These are phyloP conservation scores for Russula sp. DNA, from an alignment of 768 basidiomycete genomes.

Conservation along the genomic window DNA sequence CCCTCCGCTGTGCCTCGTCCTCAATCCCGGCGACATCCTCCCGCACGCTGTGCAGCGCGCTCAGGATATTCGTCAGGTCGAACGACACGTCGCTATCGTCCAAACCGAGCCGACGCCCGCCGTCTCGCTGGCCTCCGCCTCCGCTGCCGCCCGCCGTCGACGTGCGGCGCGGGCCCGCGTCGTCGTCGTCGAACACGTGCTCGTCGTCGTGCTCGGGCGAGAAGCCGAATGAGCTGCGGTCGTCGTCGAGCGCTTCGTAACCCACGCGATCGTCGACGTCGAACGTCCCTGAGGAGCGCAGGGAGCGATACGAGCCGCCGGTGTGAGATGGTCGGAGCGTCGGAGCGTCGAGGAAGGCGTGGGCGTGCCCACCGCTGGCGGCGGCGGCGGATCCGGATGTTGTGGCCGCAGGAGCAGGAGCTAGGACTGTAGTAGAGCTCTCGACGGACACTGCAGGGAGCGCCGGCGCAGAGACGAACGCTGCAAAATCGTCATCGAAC, in stretches of 20 bases:
- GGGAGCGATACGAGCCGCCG: constrained; percentile 41
- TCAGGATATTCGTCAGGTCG: constrained; percentile 16
- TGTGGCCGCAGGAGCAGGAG: background rate
- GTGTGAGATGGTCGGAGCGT: constrained; percentile 28
- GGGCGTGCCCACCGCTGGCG: background rate
- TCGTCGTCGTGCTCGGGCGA: constrained; percentile 5
- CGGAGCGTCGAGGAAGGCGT: constrained; percentile 17
- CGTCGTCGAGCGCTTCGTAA: constrained; percentile 23
- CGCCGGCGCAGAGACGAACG: constrained; percentile 58
- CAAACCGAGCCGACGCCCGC: background rate
- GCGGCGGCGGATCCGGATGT: background rate
- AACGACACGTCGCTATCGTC: constrained; percentile 13
- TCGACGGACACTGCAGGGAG: background rate
- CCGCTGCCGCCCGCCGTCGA: background rate
- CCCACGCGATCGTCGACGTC: constrained; percentile 26
- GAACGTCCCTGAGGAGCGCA: constrained; percentile 51
- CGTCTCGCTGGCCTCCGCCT: background rate
- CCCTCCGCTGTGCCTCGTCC: constrained; percentile 19
- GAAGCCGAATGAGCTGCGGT: background rate
- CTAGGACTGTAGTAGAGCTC: background rate
- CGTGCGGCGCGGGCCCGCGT: background rate
- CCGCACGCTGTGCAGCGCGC: constrained; percentile 13
- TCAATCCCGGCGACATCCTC: constrained; percentile 21
- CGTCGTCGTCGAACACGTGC: background rate
- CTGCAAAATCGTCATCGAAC: constrained; percentile 79